These are phyloP conservation scores for Penicillium coffeae DNA, from an alignment of 495 filamentous ascomycete species.

Conservation along the genomic window DNA sequence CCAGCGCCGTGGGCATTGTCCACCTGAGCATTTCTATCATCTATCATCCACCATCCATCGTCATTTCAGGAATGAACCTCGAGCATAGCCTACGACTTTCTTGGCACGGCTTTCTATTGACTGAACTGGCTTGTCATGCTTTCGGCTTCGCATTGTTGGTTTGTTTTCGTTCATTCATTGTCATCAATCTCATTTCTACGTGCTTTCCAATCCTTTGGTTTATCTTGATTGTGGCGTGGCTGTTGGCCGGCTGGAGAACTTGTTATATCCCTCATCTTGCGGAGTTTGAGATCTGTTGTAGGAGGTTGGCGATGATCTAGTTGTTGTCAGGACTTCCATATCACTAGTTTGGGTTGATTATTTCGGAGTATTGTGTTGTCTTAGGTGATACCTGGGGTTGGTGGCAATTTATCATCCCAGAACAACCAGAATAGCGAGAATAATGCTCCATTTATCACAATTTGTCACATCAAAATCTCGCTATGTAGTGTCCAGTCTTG, in stretches of 20 bases:
- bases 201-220: not conserved
- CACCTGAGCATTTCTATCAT: not conserved
- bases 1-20: conserved; percentile 12
- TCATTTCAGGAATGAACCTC: not conserved
- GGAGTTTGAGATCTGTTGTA: conserved; percentile 7
- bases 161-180: no score
- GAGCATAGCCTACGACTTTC: not conserved
- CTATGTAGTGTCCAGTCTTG: no score
- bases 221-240: not conserved
- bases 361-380: conserved; percentile 14
- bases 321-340: not conserved
- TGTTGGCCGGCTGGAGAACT: not conserved
- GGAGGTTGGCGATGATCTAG: not conserved
- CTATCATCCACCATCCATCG: conserved; percentile 4
- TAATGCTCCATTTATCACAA: conserved; percentile 44
- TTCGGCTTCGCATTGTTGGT: not conserved
- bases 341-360: conserved; percentile 6
- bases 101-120: not conserved
- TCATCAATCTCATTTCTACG: no score
- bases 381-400: conserved; percentile 8
- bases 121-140: not conserved
- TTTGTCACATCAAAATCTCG: no score
- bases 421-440: conserved; percentile 33
- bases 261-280: conserved; percentile 2
- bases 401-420: conserved; percentile 24